A percentile compares a stretch with the other conserved stretches of the same genome.
These are phyloP conservation scores for Xanthoconium purpureum DNA, from an alignment of 768 basidiomycete genomes.

Conservation along the genomic window DNA sequence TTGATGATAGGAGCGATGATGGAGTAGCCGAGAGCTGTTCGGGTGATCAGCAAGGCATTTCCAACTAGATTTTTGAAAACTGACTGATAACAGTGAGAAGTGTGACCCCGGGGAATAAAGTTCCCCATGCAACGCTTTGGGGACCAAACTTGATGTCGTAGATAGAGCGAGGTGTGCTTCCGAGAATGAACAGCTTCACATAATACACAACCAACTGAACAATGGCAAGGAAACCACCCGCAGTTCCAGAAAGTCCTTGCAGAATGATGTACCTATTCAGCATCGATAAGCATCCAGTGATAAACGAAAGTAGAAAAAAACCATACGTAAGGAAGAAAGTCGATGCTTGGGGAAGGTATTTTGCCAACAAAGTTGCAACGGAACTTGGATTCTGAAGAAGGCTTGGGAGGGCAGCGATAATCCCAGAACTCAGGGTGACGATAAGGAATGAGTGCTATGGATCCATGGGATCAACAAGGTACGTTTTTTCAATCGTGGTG, in stretches of 20 bases:
- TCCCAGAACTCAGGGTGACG: conserved; percentile 80
- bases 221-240: conserved; percentile 76
- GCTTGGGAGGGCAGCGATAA: conserved; percentile 64
- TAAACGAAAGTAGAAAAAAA: not conserved
- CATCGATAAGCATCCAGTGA: not conserved
- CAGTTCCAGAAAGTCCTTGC: conserved; percentile 77
- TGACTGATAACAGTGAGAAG: conserved; percentile 80
- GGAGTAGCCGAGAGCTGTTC: conserved; percentile 69
- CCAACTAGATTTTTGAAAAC: conserved; percentile 22
- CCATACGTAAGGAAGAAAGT: conserved; percentile 87
- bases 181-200: conserved; percentile 82
- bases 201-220: conserved; percentile 81
- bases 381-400: conserved; percentile 67
- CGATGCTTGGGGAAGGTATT: conserved; percentile 75
- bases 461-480: not conserved
- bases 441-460: conserved; percentile 89
- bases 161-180: conserved; percentile 83
- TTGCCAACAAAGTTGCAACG: conserved; percentile 69
- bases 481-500: not conserved
- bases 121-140: conserved; percentile 69
- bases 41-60: not conserved
- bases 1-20: conserved; percentile 93
- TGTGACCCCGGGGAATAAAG: conserved; percentile 67
- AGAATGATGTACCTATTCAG: conserved; percentile 65
- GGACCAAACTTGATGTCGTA: conserved; percentile 80